These are phyloP conservation scores for Capsaspora owczarzaki DNA, from an alignment of 78 protist genomes.

Conservation along the genomic window DNA sequence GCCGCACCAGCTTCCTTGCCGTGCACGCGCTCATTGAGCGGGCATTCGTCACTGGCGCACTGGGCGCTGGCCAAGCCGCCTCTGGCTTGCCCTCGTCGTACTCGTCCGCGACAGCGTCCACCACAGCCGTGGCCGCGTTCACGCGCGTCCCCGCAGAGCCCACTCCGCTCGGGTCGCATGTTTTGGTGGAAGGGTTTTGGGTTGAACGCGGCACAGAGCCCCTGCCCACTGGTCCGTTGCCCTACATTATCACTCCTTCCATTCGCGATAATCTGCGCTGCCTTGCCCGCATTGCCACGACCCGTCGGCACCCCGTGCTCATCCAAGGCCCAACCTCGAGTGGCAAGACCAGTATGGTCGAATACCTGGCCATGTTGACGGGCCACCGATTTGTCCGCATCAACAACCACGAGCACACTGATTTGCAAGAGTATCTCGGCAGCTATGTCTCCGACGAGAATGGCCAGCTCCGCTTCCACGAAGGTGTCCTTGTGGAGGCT, in stretches of 20 bases:
- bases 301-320: constrained; percentile 72
- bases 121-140: neutral
- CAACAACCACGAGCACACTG: constrained; percentile 99
- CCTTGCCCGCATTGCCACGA: constrained; percentile 69
- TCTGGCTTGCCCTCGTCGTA: too few relatives aligned
- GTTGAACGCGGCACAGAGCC: neutral
- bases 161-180: neutral
- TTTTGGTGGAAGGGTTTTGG: constrained; percentile 21
- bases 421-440: constrained; percentile 98
- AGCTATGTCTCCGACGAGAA: constrained; percentile 66
- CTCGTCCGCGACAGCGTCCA: too few relatives aligned
- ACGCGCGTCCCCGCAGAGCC: neutral
- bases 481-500: constrained; percentile 93
- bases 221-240: neutral
- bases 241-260: constrained; percentile 56
- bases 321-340: constrained; percentile 86
- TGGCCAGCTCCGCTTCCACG: constrained; percentile 81
- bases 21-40: neutral
- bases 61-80: neutral
- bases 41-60: neutral
- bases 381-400: constrained; percentile 93
- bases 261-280: constrained; percentile 43
- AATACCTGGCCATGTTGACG: constrained; percentile 80
- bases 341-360: constrained; percentile 94
- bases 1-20: constrained; percentile 1